Base-by-base conservation (phyloP, 495 filamentous ascomycete species). In the Annulohypoxylon bovei region DNA sequence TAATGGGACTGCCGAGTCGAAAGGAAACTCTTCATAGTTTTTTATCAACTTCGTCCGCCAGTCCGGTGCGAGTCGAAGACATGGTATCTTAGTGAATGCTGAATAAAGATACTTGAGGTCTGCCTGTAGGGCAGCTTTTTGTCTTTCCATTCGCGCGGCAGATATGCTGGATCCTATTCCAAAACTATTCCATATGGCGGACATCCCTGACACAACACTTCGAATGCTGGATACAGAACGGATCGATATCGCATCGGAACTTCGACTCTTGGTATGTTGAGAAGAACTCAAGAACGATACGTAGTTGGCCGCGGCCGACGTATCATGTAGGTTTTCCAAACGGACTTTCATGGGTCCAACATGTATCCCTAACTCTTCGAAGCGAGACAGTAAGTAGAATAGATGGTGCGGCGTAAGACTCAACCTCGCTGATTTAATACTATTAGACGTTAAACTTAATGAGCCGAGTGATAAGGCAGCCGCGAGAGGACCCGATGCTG, bases 71-170 rank as follows among this genome's bases (percentile, higher is more conserved):
- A 99, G 82, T 61, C 90, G 89, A 44, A 99, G 83, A 72, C 92
- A 97, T 3, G 95, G 95, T 60, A 98, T 97, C 81, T 99, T 99
- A 75, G 95, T 99, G 79, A 98, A 98, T 61, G 95, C 93, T 18
- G 95, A 97, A 80, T 97, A 99, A 7, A 99, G 85, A 77, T 99
- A 98, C 78, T 93, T 97, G 50, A 97, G 80, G 75, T 99, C 95
- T 27, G 89, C 88, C 71, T 94, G 88, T 53, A 95, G 77, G 27
- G 92, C 92, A 30, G 91, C 89, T 75, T 95, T 94, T 78, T 93
- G 92, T 78, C 90, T 93, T 78, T 97, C 95, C 23, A 88, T 89
- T 73, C 93, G 93, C 72, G 92, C 88, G 32, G 87, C 85, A 25
- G 91, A 88, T 62, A 92, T 92, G 73, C 90, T 89, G 14, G 89